Evolutionary conservation across 2,329 filamentous ascomycete genomes (phyloP), one percentile per base, ranked within the genome.

Genomic region (Monilinia laxa): DNA sequence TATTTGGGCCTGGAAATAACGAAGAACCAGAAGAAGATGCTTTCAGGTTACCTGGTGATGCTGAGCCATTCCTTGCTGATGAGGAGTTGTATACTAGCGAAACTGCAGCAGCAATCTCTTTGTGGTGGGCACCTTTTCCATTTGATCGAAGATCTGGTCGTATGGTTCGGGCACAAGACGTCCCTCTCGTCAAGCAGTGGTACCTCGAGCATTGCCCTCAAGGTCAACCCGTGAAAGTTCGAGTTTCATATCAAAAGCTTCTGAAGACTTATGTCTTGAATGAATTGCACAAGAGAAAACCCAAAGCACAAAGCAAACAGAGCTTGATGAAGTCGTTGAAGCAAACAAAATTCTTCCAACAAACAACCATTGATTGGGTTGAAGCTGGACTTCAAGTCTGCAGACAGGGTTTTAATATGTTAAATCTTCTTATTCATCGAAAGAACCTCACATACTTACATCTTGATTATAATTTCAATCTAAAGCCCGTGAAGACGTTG

Each of bases 381-480:
- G 95, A 99, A 81, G 95, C 96, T 73, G 95, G 96, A 81, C 84
- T 99, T 76, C 96, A 99, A 80, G 95, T 99, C 69, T 99, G 95
- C 78, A 88, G 95, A 62, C 95, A 99, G 78, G 95, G 95, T 65
- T 99, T 97, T 84, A 99, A 99, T 80, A 99, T 99, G 94, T 83
- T 99, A 68, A 99, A 99, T 75, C 83, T 99, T 64, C 83, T 99
- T 72, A 99, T 99, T 72, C 95, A 99, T 77, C 90, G 95, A 75
- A 99, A 99, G 84, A 99, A 99, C 78, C 81, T 99, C 73, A 99
- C 95, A 0, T 99, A 99, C 76, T 85, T 99, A 66, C 96, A 99
- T 83, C 87, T 99, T 65, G 95, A 99, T 77, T 99, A 98, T 83
- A 99, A 99, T 80, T 99, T 99, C 83, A 99, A 99, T 79, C 77